Percentiles rank a stretch among this genome's conserved stretches.
phyloP scores from a whole-genome alignment of 257 asterid genomes.

The Cordia subcordata region DNA sequence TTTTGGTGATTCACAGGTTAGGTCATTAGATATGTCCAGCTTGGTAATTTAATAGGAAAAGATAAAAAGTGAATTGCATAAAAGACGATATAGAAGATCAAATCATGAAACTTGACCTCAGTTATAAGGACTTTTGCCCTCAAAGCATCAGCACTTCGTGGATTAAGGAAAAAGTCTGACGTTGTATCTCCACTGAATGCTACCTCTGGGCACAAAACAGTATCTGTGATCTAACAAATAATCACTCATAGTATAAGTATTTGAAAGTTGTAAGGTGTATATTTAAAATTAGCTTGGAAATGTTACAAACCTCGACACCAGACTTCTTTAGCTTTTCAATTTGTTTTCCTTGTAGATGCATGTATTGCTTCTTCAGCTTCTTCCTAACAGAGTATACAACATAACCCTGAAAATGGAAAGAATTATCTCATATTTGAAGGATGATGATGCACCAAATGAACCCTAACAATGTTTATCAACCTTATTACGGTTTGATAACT shows the following conservation, averaged over 20 bases:
- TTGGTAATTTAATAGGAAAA: too few relatives aligned
- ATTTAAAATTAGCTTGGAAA: background rate
- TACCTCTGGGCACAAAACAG: slow-evolving; percentile 83
- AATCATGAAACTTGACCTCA: slow-evolving; percentile 48
- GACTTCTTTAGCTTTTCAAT: slow-evolving; percentile 94
- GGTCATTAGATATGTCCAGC: too few relatives aligned
- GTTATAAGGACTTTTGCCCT: slow-evolving; percentile 92
- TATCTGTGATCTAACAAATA: slow-evolving; percentile 73
- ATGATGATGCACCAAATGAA: background rate
- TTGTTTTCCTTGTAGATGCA: slow-evolving; percentile 81
- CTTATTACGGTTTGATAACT: too few relatives aligned
- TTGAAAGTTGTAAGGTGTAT: background rate
- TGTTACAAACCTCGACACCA: slow-evolving; percentile 67
- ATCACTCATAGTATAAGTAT: slow-evolving; percentile 2
- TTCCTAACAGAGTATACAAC: slow-evolving; percentile 84
- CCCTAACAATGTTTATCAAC: background rate
- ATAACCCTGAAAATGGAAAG: slow-evolving; percentile 58
- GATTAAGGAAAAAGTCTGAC: slow-evolving; percentile 76
- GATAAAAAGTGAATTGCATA: too few relatives aligned
- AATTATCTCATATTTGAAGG: background rate
- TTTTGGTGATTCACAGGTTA: too few relatives aligned
- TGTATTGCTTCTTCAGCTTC: slow-evolving; percentile 84
- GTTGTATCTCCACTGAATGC: slow-evolving; percentile 96
- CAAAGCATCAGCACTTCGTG: slow-evolving; percentile 88
- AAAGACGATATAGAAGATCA: background rate